Percentiles rank a stretch among this genome's conserved stretches.
Evolutionary conservation across 805 yeast genomes (phyloP).

Genomic region (Diddensiella caesifluorescens): DNA sequence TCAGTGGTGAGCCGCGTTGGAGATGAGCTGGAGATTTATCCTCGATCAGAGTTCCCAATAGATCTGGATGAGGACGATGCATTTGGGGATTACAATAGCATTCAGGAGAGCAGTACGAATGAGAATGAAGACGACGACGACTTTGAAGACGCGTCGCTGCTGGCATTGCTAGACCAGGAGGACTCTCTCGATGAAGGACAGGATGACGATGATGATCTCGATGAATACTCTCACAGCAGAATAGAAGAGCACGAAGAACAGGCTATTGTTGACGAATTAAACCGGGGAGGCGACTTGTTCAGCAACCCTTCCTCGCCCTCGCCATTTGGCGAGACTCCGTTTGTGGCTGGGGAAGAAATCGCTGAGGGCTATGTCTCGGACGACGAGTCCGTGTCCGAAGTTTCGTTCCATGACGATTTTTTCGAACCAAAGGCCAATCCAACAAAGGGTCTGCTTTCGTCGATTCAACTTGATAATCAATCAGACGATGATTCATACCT

Average conservation of each 20-base stretch:
- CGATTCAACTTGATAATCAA: conserved; percentile 12
- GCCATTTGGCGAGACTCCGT: conserved; percentile 20
- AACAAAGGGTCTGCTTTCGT: conserved; percentile 12
- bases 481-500: conserved; percentile 62
- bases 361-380: conserved; percentile 1
- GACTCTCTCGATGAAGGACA: too few species aligned
- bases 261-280: conserved; percentile 33
- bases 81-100: conserved; percentile 16
- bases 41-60: conserved; percentile 47
- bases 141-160: conserved; percentile 41
- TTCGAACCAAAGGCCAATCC: conserved; percentile 22
- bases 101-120: conserved; percentile 25
- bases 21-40: conserved; percentile 37
- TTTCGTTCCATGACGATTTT: conserved; percentile 26
- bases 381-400: conserved; percentile 23
- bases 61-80: conserved; percentile 16
- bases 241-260: conserved; percentile 36
- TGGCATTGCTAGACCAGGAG: conserved; percentile 34
- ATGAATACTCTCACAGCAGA: conserved; percentile 30
- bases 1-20: conserved; percentile 28
- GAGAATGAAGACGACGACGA: conserved; percentile 49
- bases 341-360: background rate
- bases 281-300: conserved; percentile 21
- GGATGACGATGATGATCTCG: conserved; percentile 44
- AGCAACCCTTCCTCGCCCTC: conserved; percentile 17